Evolutionary conservation across 306 rosid genomes (phyloP).

Genomic region (Herpetospermum pedunculosum): DNA sequence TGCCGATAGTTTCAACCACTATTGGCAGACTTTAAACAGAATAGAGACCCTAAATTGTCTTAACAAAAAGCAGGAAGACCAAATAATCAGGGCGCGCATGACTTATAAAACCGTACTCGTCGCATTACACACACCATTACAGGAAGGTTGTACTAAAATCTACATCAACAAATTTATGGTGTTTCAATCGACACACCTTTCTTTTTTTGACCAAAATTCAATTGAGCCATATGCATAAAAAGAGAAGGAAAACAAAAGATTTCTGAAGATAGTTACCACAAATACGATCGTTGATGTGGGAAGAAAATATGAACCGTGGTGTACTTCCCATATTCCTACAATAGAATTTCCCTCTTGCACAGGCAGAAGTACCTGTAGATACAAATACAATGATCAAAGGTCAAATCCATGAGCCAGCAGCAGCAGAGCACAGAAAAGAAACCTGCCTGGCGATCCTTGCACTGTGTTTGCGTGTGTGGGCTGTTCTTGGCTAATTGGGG

Average conservation of each 20-base stretch:
- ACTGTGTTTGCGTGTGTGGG: not conserved
- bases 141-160: not conserved
- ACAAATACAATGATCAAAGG: not conserved
- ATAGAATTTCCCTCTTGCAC: constrained; percentile 59
- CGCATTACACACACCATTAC: not conserved
- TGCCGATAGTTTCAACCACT: not conserved
- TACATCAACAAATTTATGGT: not conserved
- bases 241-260: not conserved
- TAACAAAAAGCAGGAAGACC: not conserved
- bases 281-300: constrained; percentile 59
- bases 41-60: not conserved
- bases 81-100: not conserved
- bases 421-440: not conserved
- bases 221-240: not conserved
- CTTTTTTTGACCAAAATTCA: not conserved
- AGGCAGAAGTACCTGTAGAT: constrained; percentile 83
- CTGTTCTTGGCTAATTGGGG: not conserved
- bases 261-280: constrained; percentile 46
- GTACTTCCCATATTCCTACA: constrained; percentile 76
- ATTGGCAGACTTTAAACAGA: not conserved
- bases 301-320: constrained; percentile 68
- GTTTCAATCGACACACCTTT: not conserved
- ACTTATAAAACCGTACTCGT: not conserved
- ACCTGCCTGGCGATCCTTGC: not conserved
- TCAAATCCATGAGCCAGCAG: constrained; percentile 8